Percentiles rank a stretch among this genome's conserved stretches.
Evolutionary conservation across 2,329 filamentous ascomycete species (phyloP).

Genomic region (Magnaporthiopsis rhizophila): DNA sequence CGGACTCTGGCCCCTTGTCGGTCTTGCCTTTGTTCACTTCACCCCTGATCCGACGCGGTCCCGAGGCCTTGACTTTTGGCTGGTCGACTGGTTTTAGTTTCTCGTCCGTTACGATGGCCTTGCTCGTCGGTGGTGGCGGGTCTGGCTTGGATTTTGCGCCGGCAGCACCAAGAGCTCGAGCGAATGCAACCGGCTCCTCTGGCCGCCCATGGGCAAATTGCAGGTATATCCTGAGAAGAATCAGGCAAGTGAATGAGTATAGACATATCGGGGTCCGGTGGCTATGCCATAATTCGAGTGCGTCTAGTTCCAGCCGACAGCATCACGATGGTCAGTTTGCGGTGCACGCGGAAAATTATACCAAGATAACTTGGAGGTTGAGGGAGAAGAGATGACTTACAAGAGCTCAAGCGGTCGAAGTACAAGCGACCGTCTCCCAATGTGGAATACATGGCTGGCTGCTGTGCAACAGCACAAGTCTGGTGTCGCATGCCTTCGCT

Average conservation of each 20-base stretch:
- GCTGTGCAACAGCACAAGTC: neutral
- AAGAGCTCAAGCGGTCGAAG: neutral
- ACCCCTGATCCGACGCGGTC: slow-evolving; percentile 39
- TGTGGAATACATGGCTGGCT: neutral
- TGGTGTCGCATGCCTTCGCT: neutral
- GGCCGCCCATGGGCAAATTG: slow-evolving; percentile 25
- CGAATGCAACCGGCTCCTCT: slow-evolving; percentile 28
- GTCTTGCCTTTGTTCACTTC: slow-evolving; percentile 24
- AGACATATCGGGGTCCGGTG: slow-evolving; percentile 38
- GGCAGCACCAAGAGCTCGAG: slow-evolving; percentile 23
- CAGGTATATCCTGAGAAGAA: slow-evolving; percentile 33
- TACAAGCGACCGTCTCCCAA: neutral
- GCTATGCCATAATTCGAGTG: slow-evolving; percentile 36
- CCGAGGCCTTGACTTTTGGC: slow-evolving; percentile 23
- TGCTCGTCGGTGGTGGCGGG: slow-evolving; percentile 3
- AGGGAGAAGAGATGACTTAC: neutral
- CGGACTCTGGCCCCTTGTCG: slow-evolving; percentile 21
- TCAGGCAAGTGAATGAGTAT: slow-evolving; percentile 27
- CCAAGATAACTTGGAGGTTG: neutral
- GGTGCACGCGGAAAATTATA: neutral
- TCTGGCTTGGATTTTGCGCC: slow-evolving; percentile 8
- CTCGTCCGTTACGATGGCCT: neutral
- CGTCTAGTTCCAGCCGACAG: slow-evolving; percentile 9
- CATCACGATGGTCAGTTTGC: neutral
- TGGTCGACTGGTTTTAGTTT: slow-evolving; percentile 11